Evolutionary conservation across 257 asterid genomes (phyloP).

Genomic region (Henckelia pumila): DNA sequence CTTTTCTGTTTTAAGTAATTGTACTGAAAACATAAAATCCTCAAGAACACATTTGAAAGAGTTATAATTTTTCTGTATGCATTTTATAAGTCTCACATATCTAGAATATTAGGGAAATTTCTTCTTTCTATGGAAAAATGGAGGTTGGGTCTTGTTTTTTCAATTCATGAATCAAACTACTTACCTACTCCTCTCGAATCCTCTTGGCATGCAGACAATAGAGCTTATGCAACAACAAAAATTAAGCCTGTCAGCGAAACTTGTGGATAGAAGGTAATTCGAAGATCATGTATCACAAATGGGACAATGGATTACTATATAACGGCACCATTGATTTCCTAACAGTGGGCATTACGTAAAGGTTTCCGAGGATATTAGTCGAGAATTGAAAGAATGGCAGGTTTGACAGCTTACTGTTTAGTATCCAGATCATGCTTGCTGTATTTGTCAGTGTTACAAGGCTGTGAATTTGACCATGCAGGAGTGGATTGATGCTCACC

Average conservation of each 20-base stretch:
- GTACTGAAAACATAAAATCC: background rate
- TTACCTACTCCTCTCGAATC: conserved; percentile 23
- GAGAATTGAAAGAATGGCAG: conserved; percentile 59
- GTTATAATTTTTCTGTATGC: background rate
- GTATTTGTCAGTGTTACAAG: conserved; percentile 19
- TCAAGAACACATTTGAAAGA: background rate
- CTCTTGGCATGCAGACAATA: conserved; percentile 56
- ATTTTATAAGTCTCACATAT: background rate
- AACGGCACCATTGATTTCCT: conserved; percentile 26
- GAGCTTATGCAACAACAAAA: conserved; percentile 77
- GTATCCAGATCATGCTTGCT: conserved; percentile 24
- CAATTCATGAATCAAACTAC: conserved; percentile 13
- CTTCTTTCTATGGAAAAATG: background rate
- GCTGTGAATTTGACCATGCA: conserved; percentile 31
- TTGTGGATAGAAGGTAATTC: conserved; percentile 58
- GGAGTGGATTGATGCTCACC: conserved; percentile 51
- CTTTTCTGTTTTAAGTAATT: background rate
- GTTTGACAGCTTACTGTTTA: conserved; percentile 39
- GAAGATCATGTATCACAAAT: conserved; percentile 24
- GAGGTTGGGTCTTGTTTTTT: conserved; percentile 21
- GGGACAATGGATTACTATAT: conserved; percentile 15
- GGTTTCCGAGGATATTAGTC: conserved; percentile 40
- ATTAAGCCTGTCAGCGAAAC: conserved; percentile 49
- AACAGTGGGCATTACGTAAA: conserved; percentile 51
- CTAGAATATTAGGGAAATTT: background rate